A percentile compares a stretch with the other conserved stretches of the same genome.
These are phyloP conservation scores for Ophiocytium majus DNA, from an alignment of 352 stramenopile genomes.

Conservation along the genomic window DNA sequence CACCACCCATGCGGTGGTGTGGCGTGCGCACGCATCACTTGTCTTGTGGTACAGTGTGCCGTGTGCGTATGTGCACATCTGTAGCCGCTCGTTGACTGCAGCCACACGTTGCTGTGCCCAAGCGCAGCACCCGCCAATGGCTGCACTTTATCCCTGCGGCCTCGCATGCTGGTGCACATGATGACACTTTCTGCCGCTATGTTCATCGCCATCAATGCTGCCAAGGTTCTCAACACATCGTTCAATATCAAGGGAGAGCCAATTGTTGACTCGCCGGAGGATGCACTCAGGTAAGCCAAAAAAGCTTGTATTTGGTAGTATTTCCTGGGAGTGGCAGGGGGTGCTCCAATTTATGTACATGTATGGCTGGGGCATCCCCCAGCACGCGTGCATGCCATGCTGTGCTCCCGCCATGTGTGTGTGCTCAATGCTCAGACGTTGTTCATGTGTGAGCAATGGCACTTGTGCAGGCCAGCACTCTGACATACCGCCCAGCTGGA, in stretches of 20 bases:
- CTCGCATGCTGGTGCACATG: too few relatives aligned
- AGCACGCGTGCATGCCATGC: not conserved
- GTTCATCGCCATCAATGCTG: too few relatives aligned
- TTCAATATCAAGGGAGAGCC: constrained; percentile 77
- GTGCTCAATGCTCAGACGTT: not conserved
- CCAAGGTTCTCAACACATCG: constrained; percentile 78
- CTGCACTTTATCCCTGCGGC: too few relatives aligned
- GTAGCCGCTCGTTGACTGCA: too few relatives aligned
- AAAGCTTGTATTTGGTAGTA: not conserved
- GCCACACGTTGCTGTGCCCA: too few relatives aligned
- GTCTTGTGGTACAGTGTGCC: too few relatives aligned
- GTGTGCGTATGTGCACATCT: too few relatives aligned
- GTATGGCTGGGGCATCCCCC: not conserved
- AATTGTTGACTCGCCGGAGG: constrained; percentile 71
- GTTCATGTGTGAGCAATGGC: not conserved
- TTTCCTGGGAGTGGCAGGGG: not conserved
- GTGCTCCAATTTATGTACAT: not conserved
- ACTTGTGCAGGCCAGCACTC: not conserved
- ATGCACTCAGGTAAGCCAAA: constrained; percentile 58
- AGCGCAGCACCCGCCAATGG: too few relatives aligned
- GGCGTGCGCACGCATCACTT: too few relatives aligned
- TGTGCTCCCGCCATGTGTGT: not conserved
- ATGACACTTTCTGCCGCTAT: too few relatives aligned
- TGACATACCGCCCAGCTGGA: not conserved
- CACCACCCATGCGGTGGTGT: too few relatives aligned